Conservation (phyloP, 192 early-diverging fungal genomes). For the Coemansia sp. region DNA sequence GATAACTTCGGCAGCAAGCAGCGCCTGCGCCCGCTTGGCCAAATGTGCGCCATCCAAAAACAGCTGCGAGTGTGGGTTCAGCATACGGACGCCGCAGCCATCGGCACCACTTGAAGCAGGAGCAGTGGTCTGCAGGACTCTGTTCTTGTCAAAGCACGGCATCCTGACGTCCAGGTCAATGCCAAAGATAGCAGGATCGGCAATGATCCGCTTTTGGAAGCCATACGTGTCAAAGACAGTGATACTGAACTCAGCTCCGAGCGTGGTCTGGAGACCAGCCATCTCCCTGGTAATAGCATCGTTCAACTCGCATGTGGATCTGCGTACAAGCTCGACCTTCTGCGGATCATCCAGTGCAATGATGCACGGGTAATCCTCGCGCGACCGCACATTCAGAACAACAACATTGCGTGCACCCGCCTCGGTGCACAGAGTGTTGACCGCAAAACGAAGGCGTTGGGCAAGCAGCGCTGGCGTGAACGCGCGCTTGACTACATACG, state of each 20-base stretch:
- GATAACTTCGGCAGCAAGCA: conserved; percentile 31
- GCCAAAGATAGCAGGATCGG: conserved; percentile 12
- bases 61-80: conserved; percentile 22
- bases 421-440: conserved; percentile 19
- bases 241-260: conserved; percentile 16
- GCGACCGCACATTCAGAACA: conserved; percentile 45
- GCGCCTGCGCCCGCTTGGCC: conserved; percentile 35
- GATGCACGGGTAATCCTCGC: conserved; percentile 43
- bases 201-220: conserved; percentile 29
- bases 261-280: conserved; percentile 14
- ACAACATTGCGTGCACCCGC: conserved; percentile 25
- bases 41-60: conserved; percentile 42
- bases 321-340: conserved; percentile 2
- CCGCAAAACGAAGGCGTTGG: conserved; percentile 10
- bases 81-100: neutral
- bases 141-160: conserved; percentile 11
- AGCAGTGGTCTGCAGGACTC: neutral
- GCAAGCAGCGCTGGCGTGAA: conserved; percentile 34
- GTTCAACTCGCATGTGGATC: conserved; percentile 28
- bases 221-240: conserved; percentile 39
- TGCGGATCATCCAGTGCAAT: conserved; percentile 21
- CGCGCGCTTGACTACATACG: conserved; percentile 14
- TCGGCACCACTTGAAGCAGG: no score
- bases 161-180: conserved; percentile 20
- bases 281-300: conserved; percentile 12